phyloP scores from a whole-genome alignment of 345 rosid genomes.

The Acer campestre region DNA sequence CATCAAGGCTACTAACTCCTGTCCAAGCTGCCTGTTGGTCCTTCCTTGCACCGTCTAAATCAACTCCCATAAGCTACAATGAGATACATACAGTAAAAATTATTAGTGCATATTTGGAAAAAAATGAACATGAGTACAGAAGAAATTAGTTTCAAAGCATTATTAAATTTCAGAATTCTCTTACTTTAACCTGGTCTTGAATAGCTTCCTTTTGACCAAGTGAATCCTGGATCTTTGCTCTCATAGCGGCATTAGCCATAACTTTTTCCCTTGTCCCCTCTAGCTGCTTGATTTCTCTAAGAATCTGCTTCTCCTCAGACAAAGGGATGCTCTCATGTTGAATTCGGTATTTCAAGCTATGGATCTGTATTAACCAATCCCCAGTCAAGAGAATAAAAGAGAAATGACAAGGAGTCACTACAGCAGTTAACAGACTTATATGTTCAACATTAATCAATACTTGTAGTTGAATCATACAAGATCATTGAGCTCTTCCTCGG shows the following conservation, averaged over 20 bases:
- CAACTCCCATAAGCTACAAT: slow-evolving; percentile 79
- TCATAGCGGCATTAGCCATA: slow-evolving; percentile 76
- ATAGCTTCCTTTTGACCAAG: slow-evolving; percentile 85
- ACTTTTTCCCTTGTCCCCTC: slow-evolving; percentile 94
- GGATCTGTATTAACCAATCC: slow-evolving; percentile 58
- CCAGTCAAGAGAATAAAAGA: slow-evolving; percentile 21
- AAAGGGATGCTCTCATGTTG: slow-evolving; percentile 93
- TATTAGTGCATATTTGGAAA: background rate
- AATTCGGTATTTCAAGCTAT: slow-evolving; percentile 73
- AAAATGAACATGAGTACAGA: background rate
- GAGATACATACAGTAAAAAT: slow-evolving; percentile 11
- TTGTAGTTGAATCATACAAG: slow-evolving; percentile 47
- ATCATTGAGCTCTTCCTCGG: slow-evolving; percentile 83
- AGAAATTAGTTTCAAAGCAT: background rate
- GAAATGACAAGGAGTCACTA: slow-evolving; percentile 4
- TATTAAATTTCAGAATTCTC: slow-evolving; percentile 13
- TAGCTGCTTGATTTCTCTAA: slow-evolving; percentile 84
- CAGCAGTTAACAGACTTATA: slow-evolving; percentile 12
- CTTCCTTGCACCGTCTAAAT: slow-evolving; percentile 87
- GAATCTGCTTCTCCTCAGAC: slow-evolving; percentile 89
- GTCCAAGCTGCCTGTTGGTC: slow-evolving; percentile 72
- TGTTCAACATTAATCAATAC: slow-evolving; percentile 12
- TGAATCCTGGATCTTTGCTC: slow-evolving; percentile 84
- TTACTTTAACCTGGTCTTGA: slow-evolving; percentile 96
- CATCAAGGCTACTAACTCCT: slow-evolving; percentile 55